A percentile compares a stretch with the other conserved stretches of the same genome.
phyloP scores from a whole-genome alignment of 148 eudicot genomes.

The Rhododendron molle region DNA sequence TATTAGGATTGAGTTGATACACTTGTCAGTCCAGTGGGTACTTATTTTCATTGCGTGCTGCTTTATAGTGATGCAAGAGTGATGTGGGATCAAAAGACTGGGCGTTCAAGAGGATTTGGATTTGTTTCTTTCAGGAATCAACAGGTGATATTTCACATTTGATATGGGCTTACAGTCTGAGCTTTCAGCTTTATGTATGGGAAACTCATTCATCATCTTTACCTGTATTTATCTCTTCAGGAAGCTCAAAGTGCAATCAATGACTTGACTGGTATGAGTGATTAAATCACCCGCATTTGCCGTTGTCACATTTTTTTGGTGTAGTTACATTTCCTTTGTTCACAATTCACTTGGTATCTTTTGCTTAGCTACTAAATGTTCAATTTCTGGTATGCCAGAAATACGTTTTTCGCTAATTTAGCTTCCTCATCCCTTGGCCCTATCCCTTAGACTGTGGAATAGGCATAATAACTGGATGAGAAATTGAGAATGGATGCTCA shows the following conservation, averaged over 20 bases:
- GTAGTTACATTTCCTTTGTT: background rate
- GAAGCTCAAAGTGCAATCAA: conserved; percentile 97
- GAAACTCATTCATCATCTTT: background rate
- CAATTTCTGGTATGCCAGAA: background rate
- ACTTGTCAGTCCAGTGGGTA: background rate
- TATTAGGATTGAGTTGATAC: background rate
- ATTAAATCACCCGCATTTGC: background rate
- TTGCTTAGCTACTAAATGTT: background rate
- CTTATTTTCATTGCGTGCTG: background rate
- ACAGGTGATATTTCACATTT: conserved; percentile 40
- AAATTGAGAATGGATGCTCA: background rate
- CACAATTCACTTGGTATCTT: background rate
- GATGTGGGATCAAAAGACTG: conserved; percentile 99
- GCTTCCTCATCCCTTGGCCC: background rate
- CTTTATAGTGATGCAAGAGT: conserved; percentile 87
- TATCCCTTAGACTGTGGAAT: background rate
- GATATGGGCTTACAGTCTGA: background rate
- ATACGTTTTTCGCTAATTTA: background rate
- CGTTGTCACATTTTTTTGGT: background rate
- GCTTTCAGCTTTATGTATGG: background rate
- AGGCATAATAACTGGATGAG: background rate
- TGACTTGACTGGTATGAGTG: conserved; percentile 72
- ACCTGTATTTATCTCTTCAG: conserved; percentile 33
- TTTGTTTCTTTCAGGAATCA: conserved; percentile 92
- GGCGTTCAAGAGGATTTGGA: conserved; percentile 97